Percentiles rank a stretch among this genome's conserved stretches.
Evolutionary conservation across 1,284 basidiomycete species (phyloP).

Genomic region (Moesziomyces parantarcticus): DNA sequence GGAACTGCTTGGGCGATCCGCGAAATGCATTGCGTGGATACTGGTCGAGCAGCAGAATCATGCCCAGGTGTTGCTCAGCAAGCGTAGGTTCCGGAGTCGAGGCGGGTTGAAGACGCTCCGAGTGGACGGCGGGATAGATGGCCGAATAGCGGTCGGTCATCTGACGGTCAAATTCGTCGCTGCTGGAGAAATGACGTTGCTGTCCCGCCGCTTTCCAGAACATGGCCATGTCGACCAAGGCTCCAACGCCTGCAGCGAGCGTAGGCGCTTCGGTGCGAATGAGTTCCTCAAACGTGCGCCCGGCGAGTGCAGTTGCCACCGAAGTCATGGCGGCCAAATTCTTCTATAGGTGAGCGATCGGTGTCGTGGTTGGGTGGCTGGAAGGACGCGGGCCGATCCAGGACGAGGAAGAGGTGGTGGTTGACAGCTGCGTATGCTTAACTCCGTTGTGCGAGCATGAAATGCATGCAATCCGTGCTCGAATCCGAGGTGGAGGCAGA

Average conservation of each 20-base stretch:
- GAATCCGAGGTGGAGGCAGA: too few relatives aligned
- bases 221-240: constrained; percentile 28
- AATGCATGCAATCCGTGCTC: too few relatives aligned
- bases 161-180: constrained; percentile 32
- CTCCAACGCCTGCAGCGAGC: constrained; percentile 15
- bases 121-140: constrained; percentile 21
- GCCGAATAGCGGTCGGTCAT: constrained; percentile 19
- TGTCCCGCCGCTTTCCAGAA: constrained; percentile 46
- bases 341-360: too few relatives aligned
- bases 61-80: constrained; percentile 32
- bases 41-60: constrained; percentile 43
- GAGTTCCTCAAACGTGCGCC: constrained; percentile 28
- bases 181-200: constrained; percentile 21
- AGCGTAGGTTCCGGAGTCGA: neutral
- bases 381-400: too few relatives aligned
- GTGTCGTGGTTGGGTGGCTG: too few relatives aligned
- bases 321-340: constrained; percentile 2
- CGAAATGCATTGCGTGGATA: constrained; percentile 39
- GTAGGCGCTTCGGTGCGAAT: constrained; percentile 22
- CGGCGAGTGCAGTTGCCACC: constrained; percentile 9
- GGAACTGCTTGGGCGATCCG: constrained; percentile 23
- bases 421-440: too few relatives aligned
- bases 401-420: too few relatives aligned
- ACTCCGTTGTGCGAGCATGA: too few relatives aligned
- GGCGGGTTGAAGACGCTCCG: constrained; percentile 7